Base-by-base conservation (phyloP, 176 grass and related monocot species). In the Zoysia japonica region DNA sequence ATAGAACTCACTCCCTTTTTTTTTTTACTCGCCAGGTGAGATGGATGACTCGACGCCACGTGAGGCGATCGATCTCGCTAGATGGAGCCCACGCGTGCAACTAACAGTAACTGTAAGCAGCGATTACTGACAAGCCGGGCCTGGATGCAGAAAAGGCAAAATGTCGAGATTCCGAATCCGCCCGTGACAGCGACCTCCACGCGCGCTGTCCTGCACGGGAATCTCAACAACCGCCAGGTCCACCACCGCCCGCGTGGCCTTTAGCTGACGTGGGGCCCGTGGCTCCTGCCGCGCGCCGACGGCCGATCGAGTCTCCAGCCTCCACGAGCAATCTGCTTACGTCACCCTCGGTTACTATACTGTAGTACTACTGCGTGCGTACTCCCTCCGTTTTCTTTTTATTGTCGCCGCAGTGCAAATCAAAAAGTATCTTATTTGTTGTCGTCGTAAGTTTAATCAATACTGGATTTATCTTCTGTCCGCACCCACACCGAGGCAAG, bases 161-260 rank as follows among this genome's bases (percentile, higher is more conserved):
- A 62, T 62, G 63, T 72, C 46, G 36, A 81, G 79, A 72, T 81
- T 81, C 79, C 16, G 79, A 52, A 72, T 82, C 79, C 9, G 70
- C 50, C 42, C 36, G 45, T 43, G 55, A 81, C 70, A 40, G 50
- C 70, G 50, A 37, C 50, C 50, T 13, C 7, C 50, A 52, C 37
- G n/a, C 70, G 55, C 70, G 50, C 14, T 41, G 50, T 28, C 4
- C 7, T 16, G 36, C 49, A 41, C 70, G 49, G 70, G 70, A 72
- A 72, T 72, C 70, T 55, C 0, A 9, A 11, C 3, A 14, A 49
- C 70, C 15, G 2, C 56, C 49, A 0, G 15, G 15, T 15, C 15
- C 1, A 15, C 2, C 48, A 37, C 49, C 49, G 52, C 49, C 49
- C 70, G 51, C 70, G 70, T 55, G 70, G 70, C 70, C 5, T 38